These are phyloP conservation scores for Tolypocladium paradoxum DNA, from an alignment of 2,329 filamentous ascomycete species.

Conservation along the genomic window DNA sequence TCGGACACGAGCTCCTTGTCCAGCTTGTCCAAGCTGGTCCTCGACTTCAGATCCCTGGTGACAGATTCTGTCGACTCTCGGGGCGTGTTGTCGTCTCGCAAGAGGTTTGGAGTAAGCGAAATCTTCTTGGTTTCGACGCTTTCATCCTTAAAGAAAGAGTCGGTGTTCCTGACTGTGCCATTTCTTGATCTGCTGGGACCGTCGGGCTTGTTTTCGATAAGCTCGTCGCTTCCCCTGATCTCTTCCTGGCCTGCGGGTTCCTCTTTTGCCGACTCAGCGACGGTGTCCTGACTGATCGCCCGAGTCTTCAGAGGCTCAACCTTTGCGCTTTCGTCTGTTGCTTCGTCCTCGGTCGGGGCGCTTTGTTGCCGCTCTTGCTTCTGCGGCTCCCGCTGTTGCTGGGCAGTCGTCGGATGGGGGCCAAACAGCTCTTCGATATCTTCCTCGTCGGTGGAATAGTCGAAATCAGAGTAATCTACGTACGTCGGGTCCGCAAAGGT, in stretches of 20 bases:
- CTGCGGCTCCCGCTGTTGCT: constrained; percentile 19
- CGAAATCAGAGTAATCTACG: constrained; percentile 76
- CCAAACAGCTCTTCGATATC: constrained; percentile 35
- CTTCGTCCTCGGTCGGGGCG: constrained; percentile 19
- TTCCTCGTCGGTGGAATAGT: constrained; percentile 71
- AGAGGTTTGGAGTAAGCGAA: constrained; percentile 82
- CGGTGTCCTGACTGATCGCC: constrained; percentile 27
- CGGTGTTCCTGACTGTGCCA: constrained; percentile 79
- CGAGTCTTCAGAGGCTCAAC: constrained; percentile 45
- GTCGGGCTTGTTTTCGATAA: constrained; percentile 43
- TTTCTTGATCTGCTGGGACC: constrained; percentile 60
- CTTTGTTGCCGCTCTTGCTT: constrained; percentile 16
- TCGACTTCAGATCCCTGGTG: constrained; percentile 40
- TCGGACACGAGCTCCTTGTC: constrained; percentile 47
- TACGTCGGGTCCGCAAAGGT: constrained; percentile 78
- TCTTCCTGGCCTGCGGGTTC: constrained; percentile 25
- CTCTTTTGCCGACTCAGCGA: constrained; percentile 20
- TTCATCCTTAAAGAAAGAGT: constrained; percentile 97
- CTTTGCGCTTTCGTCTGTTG: constrained; percentile 40
- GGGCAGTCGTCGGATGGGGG: constrained; percentile 19
- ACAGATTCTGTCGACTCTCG: constrained; percentile 37
- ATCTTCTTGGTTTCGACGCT: constrained; percentile 95
- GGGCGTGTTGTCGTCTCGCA: constrained; percentile 65
- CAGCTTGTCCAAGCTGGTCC: constrained; percentile 63
- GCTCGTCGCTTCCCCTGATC: constrained; percentile 52